These are phyloP conservation scores for Porphyrellus cyaneotinctus DNA, from an alignment of 768 basidiomycete species.

Conservation along the genomic window DNA sequence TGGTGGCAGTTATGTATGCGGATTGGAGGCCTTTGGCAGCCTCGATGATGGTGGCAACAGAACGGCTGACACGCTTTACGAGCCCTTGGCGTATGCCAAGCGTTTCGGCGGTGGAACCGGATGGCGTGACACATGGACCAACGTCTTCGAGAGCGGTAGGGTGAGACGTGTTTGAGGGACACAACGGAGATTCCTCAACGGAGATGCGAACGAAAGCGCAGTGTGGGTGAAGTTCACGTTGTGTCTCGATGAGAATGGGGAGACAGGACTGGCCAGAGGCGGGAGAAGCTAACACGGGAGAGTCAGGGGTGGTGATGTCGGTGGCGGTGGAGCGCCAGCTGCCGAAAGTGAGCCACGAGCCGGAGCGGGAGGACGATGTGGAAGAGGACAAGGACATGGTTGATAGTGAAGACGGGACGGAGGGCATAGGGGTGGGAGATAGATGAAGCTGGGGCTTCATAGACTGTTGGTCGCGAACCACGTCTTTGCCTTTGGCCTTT, in stretches of 20 bases:
- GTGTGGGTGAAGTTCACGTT: constrained; percentile 37
- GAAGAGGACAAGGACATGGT: constrained; percentile 24
- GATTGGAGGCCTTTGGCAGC: constrained; percentile 55
- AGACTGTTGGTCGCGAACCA: constrained; percentile 28
- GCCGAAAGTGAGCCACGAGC: constrained; percentile 42
- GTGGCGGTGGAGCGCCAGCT: constrained; percentile 39
- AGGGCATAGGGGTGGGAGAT: constrained; percentile 16
- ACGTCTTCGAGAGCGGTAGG: constrained; percentile 14
- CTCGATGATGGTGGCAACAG: constrained; percentile 43
- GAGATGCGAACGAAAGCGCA: constrained; percentile 33
- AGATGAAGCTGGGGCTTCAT: constrained; percentile 5
- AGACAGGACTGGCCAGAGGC: constrained; percentile 24
- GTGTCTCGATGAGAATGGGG: constrained; percentile 26
- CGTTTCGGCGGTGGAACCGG: constrained; percentile 1
- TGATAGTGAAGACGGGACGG: constrained; percentile 22
- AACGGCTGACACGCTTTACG: constrained; percentile 32
- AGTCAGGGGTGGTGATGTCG: constrained; percentile 31
- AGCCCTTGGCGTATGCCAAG: constrained; percentile 11
- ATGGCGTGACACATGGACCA: constrained; percentile 13
- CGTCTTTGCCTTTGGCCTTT: constrained; percentile 39
- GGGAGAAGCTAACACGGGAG: constrained; percentile 34
- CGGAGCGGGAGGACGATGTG: constrained; percentile 33
- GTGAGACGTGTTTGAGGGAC: constrained; percentile 4
- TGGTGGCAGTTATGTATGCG: constrained; percentile 52
- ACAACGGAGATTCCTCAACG: constrained; percentile 38